A percentile compares a stretch with the other conserved stretches of the same genome.
phyloP scores from a whole-genome alignment of 2,329 filamentous ascomycete species.

The Sporothrix dimorphospora region DNA sequence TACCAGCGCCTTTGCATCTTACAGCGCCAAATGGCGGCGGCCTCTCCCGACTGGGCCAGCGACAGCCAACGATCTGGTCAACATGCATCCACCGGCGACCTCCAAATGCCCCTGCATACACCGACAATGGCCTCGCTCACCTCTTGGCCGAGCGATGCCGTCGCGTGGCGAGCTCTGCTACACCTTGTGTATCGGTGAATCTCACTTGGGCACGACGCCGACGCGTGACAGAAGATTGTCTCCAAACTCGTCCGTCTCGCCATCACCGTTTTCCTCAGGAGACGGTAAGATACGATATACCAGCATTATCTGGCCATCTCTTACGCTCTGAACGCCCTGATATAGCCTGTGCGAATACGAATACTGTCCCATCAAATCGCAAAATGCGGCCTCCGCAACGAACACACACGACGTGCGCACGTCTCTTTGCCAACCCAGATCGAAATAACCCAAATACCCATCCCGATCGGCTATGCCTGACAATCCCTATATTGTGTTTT shows the following conservation, averaged over 20 bases:
- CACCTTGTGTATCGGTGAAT: conserved; percentile 15
- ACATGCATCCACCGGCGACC: background rate
- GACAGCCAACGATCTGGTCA: background rate
- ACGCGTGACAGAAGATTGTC: background rate
- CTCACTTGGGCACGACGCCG: background rate
- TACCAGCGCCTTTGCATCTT: background rate
- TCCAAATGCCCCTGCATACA: background rate
- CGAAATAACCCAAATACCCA: background rate
- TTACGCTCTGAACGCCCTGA: background rate
- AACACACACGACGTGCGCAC: background rate
- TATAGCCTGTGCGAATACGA: conserved; percentile 1
- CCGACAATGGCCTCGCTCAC: background rate
- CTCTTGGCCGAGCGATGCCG: conserved; percentile 2
- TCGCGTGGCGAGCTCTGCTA: conserved; percentile 1
- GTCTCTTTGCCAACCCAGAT: conserved; percentile 9
- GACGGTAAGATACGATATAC: background rate
- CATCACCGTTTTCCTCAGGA: background rate
- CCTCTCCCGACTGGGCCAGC: background rate
- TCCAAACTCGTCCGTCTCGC: background rate
- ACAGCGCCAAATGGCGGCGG: background rate
- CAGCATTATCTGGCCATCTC: background rate
- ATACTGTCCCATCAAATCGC: background rate
- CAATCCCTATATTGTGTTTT: background rate
- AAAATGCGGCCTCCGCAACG: background rate
- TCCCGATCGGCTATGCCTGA: background rate